Conservation (phyloP, 2,329 filamentous ascomycete species). For the Domatiomyces globalis region DNA sequence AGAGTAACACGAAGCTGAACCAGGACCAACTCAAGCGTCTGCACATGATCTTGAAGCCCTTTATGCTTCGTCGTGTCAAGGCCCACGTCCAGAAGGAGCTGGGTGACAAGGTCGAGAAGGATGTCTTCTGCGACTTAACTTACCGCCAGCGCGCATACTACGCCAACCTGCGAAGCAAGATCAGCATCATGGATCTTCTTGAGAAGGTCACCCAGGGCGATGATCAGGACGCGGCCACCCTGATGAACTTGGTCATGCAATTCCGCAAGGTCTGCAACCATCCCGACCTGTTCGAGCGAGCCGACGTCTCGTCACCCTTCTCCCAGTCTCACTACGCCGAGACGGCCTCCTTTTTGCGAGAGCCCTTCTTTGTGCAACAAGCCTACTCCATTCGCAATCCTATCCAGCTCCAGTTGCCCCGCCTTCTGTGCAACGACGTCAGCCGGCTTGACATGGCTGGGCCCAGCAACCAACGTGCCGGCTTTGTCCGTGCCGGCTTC, state of each 20-base stretch:
- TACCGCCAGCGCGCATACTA: conserved; percentile 94
- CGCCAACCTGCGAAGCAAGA: conserved; percentile 81
- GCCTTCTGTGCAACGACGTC: conserved; percentile 64
- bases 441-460: conserved; percentile 64
- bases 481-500: conserved; percentile 46
- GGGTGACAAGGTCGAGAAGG: conserved; percentile 94
- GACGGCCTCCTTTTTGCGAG: conserved; percentile 85
- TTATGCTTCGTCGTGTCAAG: conserved; percentile 99
- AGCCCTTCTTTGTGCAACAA: conserved; percentile 65
- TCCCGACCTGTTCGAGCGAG: conserved; percentile 88
- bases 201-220: conserved; percentile 92
- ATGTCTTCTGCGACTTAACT: conserved; percentile 91
- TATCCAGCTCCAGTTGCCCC: conserved; percentile 73
- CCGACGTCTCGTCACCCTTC: conserved; percentile 77
- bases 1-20: conserved; percentile 98
- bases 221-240: conserved; percentile 81
- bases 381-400: conserved; percentile 75
- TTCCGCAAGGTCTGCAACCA: conserved; percentile 99
- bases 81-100: conserved; percentile 99
- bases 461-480: conserved; percentile 53
- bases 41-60: conserved; percentile 98
- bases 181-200: conserved; percentile 96
- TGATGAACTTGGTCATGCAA: conserved; percentile 99
- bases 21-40: conserved; percentile 93
- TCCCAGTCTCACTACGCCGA: conserved; percentile 80